Evolutionary conservation across 768 basidiomycete species (phyloP).

Genomic region (Epithele typhae): DNA sequence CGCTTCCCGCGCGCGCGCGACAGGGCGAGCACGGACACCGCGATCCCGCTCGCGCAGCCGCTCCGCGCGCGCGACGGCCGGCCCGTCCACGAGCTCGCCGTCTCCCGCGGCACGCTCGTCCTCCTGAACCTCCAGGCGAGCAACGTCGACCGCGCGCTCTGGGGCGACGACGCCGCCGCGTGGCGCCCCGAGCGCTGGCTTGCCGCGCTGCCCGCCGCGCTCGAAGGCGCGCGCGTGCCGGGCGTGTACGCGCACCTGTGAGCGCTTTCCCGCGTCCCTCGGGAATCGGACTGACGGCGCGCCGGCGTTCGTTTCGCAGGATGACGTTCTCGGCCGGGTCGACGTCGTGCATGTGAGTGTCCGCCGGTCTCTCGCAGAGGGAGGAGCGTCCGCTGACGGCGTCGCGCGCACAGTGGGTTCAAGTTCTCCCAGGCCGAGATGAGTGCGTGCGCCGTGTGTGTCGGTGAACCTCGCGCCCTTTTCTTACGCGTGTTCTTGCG

Average conservation of each 20-base stretch:
- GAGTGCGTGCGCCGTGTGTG: too few relatives aligned
- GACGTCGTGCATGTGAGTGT: too few relatives aligned
- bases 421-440: too few relatives aligned
- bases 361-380: too few relatives aligned
- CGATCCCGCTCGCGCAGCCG: constrained; percentile 19
- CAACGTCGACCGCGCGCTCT: constrained; percentile 35
- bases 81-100: constrained; percentile 17
- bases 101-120: constrained; percentile 35
- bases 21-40: constrained; percentile 37
- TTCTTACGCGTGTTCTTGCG: too few relatives aligned
- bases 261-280: background rate
- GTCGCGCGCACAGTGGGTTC: too few relatives aligned
- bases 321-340: constrained; percentile 26
- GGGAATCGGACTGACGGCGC: too few relatives aligned
- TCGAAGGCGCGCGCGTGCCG: constrained; percentile 2
- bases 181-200: constrained; percentile 43
- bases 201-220: background rate
- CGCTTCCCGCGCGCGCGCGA: constrained; percentile 20
- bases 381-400: too few relatives aligned
- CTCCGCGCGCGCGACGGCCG: constrained; percentile 1
- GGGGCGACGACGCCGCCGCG: constrained; percentile 38
- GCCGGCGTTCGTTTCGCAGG: constrained; percentile 5
- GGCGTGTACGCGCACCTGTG: constrained; percentile 6
- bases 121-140: constrained; percentile 33
- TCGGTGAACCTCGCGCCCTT: too few relatives aligned